A percentile compares a stretch with the other conserved stretches of the same genome.
phyloP scores from a whole-genome alignment of 2,329 filamentous ascomycete genomes.

The Penicillium sp. region DNA sequence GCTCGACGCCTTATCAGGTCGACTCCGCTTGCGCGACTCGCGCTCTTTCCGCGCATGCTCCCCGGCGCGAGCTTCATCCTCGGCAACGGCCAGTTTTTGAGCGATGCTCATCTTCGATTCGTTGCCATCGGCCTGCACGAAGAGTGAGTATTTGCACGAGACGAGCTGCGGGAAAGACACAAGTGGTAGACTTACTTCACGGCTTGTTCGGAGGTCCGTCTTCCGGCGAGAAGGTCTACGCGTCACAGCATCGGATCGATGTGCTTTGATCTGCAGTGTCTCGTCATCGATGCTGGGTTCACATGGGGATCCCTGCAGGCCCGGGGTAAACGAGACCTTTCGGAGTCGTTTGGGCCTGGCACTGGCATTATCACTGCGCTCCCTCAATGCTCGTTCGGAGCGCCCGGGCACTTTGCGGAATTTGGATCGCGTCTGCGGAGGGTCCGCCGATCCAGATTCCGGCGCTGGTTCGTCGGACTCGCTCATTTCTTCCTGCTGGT shows the following conservation, averaged over 20 bases:
- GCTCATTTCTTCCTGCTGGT: conserved; percentile 31
- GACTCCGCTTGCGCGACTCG: conserved; percentile 38
- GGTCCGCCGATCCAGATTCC: conserved; percentile 5
- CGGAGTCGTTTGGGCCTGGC: conserved; percentile 29
- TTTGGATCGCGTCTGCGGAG: conserved; percentile 19
- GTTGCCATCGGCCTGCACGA: conserved; percentile 13
- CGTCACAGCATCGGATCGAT: conserved; percentile 31
- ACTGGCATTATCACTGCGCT: conserved; percentile 36
- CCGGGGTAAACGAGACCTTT: conserved; percentile 41
- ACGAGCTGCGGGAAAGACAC: not conserved
- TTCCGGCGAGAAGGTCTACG: conserved; percentile 29
- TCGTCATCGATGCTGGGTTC: conserved; percentile 32
- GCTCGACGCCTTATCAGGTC: conserved; percentile 27
- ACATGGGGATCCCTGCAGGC: conserved; percentile 29
- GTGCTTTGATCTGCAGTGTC: conserved; percentile 34
- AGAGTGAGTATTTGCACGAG: conserved; percentile 10
- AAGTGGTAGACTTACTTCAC: conserved; percentile 27
- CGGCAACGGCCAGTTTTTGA: conserved; percentile 45
- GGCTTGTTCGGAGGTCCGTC: conserved; percentile 28
- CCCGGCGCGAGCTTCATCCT: conserved; percentile 44
- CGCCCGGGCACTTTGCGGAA: conserved; percentile 24
- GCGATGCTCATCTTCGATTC: conserved; percentile 36
- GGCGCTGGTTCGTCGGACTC: conserved; percentile 23
- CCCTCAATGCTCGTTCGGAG: conserved; percentile 33
- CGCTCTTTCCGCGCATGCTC: conserved; percentile 34